Evolutionary conservation across 2,329 filamentous ascomycete species (phyloP).

Genomic region (Phaeoacremonium minimum): DNA sequence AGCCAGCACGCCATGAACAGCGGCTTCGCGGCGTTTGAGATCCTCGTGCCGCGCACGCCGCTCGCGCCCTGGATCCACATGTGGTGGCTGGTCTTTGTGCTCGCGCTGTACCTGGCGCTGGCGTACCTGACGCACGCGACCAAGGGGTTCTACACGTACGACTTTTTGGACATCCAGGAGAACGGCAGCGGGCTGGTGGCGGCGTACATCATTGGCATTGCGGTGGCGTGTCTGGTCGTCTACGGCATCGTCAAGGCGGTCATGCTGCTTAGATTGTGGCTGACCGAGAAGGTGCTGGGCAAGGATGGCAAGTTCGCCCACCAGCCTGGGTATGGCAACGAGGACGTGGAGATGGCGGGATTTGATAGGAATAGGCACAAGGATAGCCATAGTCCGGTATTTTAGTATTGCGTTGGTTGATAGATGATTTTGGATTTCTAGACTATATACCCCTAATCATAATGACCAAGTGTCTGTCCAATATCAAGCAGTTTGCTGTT

Average conservation of each 20-base stretch:
- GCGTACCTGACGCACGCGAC: slow-evolving; percentile 70
- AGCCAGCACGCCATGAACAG: slow-evolving; percentile 74
- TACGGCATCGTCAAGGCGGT: slow-evolving; percentile 47
- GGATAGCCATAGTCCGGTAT: too few species aligned
- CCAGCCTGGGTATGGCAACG: slow-evolving; percentile 11
- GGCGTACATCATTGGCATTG: slow-evolving; percentile 60
- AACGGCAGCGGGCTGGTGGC: slow-evolving; percentile 52
- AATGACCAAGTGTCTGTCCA: too few species aligned
- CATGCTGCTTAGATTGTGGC: slow-evolving; percentile 44
- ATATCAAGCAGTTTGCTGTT: too few species aligned
- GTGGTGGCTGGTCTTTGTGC: slow-evolving; percentile 63
- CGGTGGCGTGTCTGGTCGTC: slow-evolving; percentile 45
- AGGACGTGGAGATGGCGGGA: slow-evolving; percentile 13
- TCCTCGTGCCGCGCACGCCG: slow-evolving; percentile 62
- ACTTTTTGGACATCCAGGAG: slow-evolving; percentile 62
- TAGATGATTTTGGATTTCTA: too few species aligned
- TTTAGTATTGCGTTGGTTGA: too few species aligned
- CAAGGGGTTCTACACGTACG: slow-evolving; percentile 72
- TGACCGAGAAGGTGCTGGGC: slow-evolving; percentile 42
- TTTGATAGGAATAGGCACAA: background rate
- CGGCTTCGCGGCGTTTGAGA: slow-evolving; percentile 70
- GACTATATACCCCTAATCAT: too few species aligned
- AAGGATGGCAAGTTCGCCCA: slow-evolving; percentile 35
- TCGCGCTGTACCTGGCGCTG: slow-evolving; percentile 67
- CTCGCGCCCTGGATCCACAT: slow-evolving; percentile 61